These are phyloP conservation scores for Dunaliella salina DNA, from an alignment of 163 green algal genomes.

Conservation along the genomic window DNA sequence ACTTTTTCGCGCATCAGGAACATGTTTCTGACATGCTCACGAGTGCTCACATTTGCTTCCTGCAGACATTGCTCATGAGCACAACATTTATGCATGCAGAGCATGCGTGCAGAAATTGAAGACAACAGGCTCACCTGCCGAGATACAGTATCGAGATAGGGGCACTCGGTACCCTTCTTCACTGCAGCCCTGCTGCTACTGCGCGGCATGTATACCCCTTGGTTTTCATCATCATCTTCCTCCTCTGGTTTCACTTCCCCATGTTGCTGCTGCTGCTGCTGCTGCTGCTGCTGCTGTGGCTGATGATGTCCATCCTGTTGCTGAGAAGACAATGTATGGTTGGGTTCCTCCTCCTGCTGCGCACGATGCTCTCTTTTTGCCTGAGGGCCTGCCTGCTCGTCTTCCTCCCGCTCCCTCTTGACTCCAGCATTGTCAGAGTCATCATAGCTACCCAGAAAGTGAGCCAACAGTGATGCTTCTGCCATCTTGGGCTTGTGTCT, in stretches of 20 bases:
- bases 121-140: conserved; percentile 50
- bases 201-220: conserved; percentile 31
- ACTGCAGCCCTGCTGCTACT: conserved; percentile 40
- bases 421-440: neutral
- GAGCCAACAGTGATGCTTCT: neutral
- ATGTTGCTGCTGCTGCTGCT: too few relatives aligned
- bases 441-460: neutral
- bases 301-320: neutral
- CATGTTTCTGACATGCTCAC: too few relatives aligned
- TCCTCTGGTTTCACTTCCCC: neutral
- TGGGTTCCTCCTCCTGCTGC: neutral
- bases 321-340: neutral
- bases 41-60: too few relatives aligned
- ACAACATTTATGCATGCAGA: too few relatives aligned
- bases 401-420: conserved; percentile 24
- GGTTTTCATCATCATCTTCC: conserved; percentile 32
- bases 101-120: too few relatives aligned
- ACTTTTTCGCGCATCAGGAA: too few relatives aligned
- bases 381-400: neutral
- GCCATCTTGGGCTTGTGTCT: neutral
- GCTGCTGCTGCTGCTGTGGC: neutral
- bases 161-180: conserved; percentile 73
- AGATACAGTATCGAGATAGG: conserved; percentile 89
- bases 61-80: too few relatives aligned
- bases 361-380: neutral